phyloP scores from a whole-genome alignment of 495 filamentous ascomycete genomes.

The Cercophora newfieldiana region DNA sequence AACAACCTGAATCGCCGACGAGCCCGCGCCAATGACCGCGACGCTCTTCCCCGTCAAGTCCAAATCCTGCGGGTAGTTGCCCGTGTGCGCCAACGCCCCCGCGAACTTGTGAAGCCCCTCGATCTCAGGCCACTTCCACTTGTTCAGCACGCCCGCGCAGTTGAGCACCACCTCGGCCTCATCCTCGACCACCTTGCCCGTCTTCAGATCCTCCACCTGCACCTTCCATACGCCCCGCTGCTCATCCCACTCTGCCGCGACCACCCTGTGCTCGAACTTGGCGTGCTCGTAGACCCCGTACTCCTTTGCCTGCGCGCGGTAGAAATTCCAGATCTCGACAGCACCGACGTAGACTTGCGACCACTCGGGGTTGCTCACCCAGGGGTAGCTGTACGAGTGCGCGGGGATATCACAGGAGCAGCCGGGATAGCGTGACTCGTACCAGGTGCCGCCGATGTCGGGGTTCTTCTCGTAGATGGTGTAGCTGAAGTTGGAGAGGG shows the following conservation, averaged over 20 bases:
- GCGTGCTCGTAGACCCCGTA: conserved; percentile 58
- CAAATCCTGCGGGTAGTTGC: conserved; percentile 49
- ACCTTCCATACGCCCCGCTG: neutral
- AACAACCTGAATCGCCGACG: conserved; percentile 50
- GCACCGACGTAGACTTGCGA: conserved; percentile 33
- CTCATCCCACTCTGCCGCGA: conserved; percentile 37
- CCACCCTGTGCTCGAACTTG: conserved; percentile 37
- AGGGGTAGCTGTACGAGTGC: conserved; percentile 34
- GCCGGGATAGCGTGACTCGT: conserved; percentile 51
- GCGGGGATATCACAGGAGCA: conserved; percentile 36
- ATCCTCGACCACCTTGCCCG: conserved; percentile 5
- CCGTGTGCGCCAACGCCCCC: conserved; percentile 50
- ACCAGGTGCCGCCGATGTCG: conserved; percentile 56
- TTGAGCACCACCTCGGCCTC: conserved; percentile 7
- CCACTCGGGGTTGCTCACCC: conserved; percentile 43
- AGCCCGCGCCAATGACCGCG: conserved; percentile 41
- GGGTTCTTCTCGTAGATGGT: conserved; percentile 73
- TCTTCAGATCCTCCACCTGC: neutral
- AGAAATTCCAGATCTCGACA: conserved; percentile 25
- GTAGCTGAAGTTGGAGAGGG: conserved; percentile 26
- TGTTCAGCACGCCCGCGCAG: conserved; percentile 11
- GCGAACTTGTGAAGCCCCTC: conserved; percentile 46
- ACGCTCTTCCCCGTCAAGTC: conserved; percentile 51
- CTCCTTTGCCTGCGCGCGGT: conserved; percentile 44
- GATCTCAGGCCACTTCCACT: conserved; percentile 47